These are phyloP conservation scores for Macrophomina pseudophaseolina DNA, from an alignment of 2,329 filamentous ascomycete species.

Conservation along the genomic window DNA sequence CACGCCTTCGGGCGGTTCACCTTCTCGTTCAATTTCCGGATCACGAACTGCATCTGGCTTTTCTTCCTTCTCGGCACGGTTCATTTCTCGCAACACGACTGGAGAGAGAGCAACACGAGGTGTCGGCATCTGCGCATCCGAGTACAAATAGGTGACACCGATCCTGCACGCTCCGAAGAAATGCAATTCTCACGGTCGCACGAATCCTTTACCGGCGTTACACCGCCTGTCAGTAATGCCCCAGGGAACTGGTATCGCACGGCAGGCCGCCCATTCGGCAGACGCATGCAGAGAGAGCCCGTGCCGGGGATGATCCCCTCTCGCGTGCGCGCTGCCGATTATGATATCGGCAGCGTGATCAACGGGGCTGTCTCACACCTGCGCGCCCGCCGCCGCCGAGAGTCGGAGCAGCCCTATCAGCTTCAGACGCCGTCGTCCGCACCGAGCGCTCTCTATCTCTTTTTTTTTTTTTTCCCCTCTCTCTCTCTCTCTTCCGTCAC, in stretches of 20 bases:
- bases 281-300: neutral
- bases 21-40: conserved; percentile 14
- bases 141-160: no score
- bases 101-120: no score
- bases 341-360: conserved; percentile 14
- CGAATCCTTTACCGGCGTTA: neutral
- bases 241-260: neutral
- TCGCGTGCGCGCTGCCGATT: conserved; percentile 6
- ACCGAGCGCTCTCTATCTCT: conserved; percentile 3
- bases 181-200: no score
- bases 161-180: no score
- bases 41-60: neutral
- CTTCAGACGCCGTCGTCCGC: conserved; percentile 6
- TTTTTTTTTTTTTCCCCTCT: no score
- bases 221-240: conserved; percentile 13
- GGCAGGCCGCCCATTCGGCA: neutral
- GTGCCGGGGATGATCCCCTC: conserved; percentile 12
- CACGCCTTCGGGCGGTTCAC: neutral
- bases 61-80: neutral
- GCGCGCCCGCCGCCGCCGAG: neutral
- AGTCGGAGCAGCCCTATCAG: conserved; percentile 5
- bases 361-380: neutral
- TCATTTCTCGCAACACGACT: neutral
- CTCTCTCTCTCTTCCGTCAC: no score
- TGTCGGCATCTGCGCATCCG: no score